Conservation (phyloP, 1,284 basidiomycete species). For the Apiotrichum montevideense region DNA sequence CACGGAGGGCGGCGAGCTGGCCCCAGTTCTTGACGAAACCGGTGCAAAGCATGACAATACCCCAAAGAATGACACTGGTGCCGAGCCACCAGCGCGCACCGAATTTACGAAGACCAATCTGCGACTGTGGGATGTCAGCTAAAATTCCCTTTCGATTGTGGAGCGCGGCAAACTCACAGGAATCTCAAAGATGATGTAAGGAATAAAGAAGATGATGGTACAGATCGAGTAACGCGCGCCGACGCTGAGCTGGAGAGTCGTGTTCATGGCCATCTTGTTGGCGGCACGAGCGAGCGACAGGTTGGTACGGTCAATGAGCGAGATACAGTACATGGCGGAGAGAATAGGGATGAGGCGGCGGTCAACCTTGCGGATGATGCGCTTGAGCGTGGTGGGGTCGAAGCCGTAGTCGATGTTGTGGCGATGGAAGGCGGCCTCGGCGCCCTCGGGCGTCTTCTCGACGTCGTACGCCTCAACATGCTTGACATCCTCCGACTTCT, state of each 20-base stretch:
- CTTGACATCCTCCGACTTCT: background rate
- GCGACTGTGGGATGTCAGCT: slow-evolving; percentile 10
- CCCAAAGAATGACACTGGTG: slow-evolving; percentile 36
- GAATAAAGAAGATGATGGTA: slow-evolving; percentile 42
- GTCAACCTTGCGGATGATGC: slow-evolving; percentile 11
- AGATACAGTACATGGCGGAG: slow-evolving; percentile 14
- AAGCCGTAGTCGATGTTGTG: slow-evolving; percentile 14
- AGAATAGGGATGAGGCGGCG: slow-evolving; percentile 17
- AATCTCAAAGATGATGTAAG: slow-evolving; percentile 46
- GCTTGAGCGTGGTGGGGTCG: slow-evolving; percentile 3
- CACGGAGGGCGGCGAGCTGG: slow-evolving; percentile 20
- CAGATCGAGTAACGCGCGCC: slow-evolving; percentile 44
- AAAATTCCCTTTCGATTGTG: no score
- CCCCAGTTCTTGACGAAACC: slow-evolving; percentile 33
- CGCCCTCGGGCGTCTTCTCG: background rate
- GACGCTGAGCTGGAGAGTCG: slow-evolving; percentile 26
- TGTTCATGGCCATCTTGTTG: slow-evolving; percentile 21
- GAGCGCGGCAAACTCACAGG: slow-evolving; percentile 7
- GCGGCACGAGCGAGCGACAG: slow-evolving; percentile 31
- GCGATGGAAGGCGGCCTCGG: background rate
- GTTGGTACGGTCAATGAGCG: slow-evolving; percentile 33
- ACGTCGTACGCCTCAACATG: background rate
- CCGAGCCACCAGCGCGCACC: slow-evolving; percentile 22
- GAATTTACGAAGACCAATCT: slow-evolving; percentile 14
- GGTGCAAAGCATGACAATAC: slow-evolving; percentile 30